These are phyloP conservation scores for Kwoniella dejecticola DNA, from an alignment of 768 basidiomycete genomes.

Conservation along the genomic window DNA sequence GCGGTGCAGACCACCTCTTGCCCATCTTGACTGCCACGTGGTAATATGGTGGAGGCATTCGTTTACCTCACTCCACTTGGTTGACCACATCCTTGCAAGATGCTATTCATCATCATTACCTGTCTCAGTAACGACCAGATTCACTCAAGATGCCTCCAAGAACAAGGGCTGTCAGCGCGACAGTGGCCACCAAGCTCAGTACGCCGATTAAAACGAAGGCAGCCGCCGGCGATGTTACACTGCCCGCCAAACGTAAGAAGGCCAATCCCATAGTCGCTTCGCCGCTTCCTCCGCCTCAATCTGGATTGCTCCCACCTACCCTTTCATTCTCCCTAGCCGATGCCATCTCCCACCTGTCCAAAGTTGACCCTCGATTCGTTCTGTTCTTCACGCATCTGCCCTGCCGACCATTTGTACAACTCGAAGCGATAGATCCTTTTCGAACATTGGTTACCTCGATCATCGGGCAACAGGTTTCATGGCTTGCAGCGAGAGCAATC, in stretches of 20 bases:
- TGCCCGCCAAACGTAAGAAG: too few relatives aligned
- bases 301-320: conserved; percentile 64
- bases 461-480: conserved; percentile 66
- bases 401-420: conserved; percentile 75
- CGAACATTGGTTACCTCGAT: conserved; percentile 75
- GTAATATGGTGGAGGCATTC: too few relatives aligned
- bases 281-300: too few relatives aligned
- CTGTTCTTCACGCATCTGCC: conserved; percentile 66
- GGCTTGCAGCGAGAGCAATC: conserved; percentile 82
- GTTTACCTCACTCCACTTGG: too few relatives aligned
- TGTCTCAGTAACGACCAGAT: background rate
- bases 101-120: too few relatives aligned
- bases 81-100: too few relatives aligned
- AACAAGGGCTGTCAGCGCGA: background rate
- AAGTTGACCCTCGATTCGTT: conserved; percentile 69
- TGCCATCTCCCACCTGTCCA: conserved; percentile 71
- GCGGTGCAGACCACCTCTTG: too few relatives aligned
- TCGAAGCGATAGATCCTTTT: conserved; percentile 80
- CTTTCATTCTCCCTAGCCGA: conserved; percentile 76
- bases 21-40: too few relatives aligned
- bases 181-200: background rate
- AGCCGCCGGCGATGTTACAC: too few relatives aligned
- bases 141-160: conserved; percentile 1
- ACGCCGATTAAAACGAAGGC: too few relatives aligned
- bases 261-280: too few relatives aligned